Conservation (phyloP, 345 rosid genomes). For the Aegle marmelos region DNA sequence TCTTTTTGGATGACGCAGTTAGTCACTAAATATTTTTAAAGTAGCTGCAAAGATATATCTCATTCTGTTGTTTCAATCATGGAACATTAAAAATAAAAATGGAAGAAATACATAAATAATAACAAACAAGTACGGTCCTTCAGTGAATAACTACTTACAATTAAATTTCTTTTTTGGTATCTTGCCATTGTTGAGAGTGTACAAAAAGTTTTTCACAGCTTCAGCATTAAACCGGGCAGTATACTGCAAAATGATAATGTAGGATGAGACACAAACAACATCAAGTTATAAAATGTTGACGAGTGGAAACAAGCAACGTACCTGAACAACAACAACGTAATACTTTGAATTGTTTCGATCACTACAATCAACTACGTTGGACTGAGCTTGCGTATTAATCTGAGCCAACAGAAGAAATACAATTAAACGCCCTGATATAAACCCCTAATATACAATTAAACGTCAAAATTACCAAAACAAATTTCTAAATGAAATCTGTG, state of each 20-base stretch:
- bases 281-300: slow-evolving; percentile 2
- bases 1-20: background rate
- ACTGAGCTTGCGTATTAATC: slow-evolving; percentile 82
- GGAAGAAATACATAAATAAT: background rate
- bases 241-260: slow-evolving; percentile 41
- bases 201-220: slow-evolving; percentile 65
- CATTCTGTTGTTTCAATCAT: background rate
- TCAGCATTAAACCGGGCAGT: slow-evolving; percentile 84
- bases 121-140: background rate
- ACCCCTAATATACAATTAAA: background rate
- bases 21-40: background rate
- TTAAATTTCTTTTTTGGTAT: slow-evolving; percentile 83
- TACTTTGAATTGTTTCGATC: slow-evolving; percentile 79
- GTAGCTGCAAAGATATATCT: background rate
- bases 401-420: slow-evolving; percentile 12
- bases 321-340: slow-evolving; percentile 85
- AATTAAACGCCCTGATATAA: background rate
- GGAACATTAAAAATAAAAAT: background rate
- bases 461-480: background rate
- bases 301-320: slow-evolving; percentile 19
- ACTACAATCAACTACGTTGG: slow-evolving; percentile 64
- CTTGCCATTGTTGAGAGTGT: slow-evolving; percentile 62
- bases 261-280: background rate
- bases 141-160: slow-evolving; percentile 45
- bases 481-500: background rate